phyloP scores from a whole-genome alignment of 1,284 basidiomycete species.

The Malassezia vespertilionis region DNA sequence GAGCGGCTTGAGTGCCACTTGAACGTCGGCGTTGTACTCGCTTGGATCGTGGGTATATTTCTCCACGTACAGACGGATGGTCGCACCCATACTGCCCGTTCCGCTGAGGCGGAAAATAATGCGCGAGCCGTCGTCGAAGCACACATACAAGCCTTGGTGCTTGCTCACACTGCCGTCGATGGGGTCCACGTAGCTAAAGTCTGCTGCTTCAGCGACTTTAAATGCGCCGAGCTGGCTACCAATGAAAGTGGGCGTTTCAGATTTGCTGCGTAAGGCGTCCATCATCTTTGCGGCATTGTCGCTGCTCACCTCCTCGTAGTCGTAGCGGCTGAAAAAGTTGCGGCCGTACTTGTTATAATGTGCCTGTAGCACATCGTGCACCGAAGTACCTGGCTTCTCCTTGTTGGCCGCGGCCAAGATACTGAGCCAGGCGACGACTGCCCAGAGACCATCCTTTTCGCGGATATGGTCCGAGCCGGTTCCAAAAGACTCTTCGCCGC shows the following conservation, averaged over 20 bases:
- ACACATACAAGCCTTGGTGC: constrained; percentile 90
- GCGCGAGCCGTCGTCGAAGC: constrained; percentile 78
- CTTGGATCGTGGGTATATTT: constrained; percentile 72
- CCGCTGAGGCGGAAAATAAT: constrained; percentile 93
- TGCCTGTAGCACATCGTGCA: constrained; percentile 54
- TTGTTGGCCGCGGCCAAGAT: constrained; percentile 88
- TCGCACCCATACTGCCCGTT: constrained; percentile 89
- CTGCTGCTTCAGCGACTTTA: constrained; percentile 65
- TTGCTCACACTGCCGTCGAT: constrained; percentile 85
- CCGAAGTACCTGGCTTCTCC: constrained; percentile 49
- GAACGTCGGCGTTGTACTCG: constrained; percentile 67
- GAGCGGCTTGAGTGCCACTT: constrained; percentile 80
- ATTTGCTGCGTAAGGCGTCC: constrained; percentile 61
- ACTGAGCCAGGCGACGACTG: constrained; percentile 85
- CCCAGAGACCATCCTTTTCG: constrained; percentile 98
- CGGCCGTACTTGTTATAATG: constrained; percentile 91
- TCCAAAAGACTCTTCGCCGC: constrained; percentile 96
- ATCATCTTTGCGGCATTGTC: constrained; percentile 80
- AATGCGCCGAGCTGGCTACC: constrained; percentile 55
- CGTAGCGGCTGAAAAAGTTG: constrained; percentile 91
- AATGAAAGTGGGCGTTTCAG: constrained; percentile 55
- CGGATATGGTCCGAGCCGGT: constrained; percentile 99
- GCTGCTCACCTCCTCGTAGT: constrained; percentile 93
- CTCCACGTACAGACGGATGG: constrained; percentile 52
- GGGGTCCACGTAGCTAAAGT: constrained; percentile 94